These are phyloP conservation scores for Talaromyces pinophilus DNA, from an alignment of 2,329 filamentous ascomycete species.

Conservation along the genomic window DNA sequence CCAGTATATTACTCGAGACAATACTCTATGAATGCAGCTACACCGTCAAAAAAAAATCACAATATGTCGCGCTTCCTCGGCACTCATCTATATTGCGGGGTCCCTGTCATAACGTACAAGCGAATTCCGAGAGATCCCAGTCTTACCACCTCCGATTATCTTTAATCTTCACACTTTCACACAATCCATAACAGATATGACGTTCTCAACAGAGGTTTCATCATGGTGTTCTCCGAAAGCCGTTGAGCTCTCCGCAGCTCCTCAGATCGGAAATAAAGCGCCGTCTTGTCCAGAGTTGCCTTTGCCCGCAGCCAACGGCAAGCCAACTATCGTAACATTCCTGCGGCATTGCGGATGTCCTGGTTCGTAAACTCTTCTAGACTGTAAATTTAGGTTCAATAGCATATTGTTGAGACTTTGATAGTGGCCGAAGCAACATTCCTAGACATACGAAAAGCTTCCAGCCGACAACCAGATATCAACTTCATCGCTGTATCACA, in stretches of 20 bases:
- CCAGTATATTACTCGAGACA: not conserved
- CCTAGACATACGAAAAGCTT: not conserved
- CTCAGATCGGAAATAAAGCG: not conserved
- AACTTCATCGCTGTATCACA: not conserved
- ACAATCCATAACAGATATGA: not conserved
- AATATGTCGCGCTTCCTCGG: not conserved
- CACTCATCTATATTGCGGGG: not conserved
- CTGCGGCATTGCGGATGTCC: slow-evolving; percentile 4
- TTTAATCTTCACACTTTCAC: not conserved
- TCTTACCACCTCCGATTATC: not conserved
- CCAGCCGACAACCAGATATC: not conserved
- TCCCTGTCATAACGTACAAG: not conserved
- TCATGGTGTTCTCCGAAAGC: not conserved
- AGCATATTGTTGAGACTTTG: not conserved
- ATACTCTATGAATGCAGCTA: not conserved
- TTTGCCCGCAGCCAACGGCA: not conserved
- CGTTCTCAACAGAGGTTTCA: not conserved
- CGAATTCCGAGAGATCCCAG: not conserved
- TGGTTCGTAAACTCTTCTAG: not conserved
- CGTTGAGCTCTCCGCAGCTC: not conserved
- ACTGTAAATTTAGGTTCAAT: not conserved
- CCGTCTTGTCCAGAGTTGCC: not conserved
- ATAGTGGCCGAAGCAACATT: slow-evolving; percentile 6
- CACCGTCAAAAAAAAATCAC: not conserved
- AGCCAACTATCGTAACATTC: slow-evolving; percentile 1